Base-by-base conservation (phyloP, 116 monocot genomes). In the Phalaenopsis hybrid region DNA sequence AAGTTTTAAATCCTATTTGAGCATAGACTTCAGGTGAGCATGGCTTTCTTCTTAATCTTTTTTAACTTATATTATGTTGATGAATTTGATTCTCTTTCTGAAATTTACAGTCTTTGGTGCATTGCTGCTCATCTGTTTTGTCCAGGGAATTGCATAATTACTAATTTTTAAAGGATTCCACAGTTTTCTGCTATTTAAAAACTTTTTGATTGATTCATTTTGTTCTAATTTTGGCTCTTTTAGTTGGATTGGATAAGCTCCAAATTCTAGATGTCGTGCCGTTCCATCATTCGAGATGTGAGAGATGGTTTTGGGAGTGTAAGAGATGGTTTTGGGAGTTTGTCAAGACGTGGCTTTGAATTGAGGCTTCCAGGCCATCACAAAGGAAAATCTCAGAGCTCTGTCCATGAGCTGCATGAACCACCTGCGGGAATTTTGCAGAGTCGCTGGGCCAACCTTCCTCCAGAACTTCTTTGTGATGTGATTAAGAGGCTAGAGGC, bases 391-490 rank as follows among this genome's bases (percentile, higher is more conserved):
- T 95, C 89, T 37, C 95, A 91, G 78, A 80, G 89, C 37, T 88
- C 85, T 80, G 91, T 95, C 31, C 85, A 92, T 67, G 92, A 92
- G 74, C 58, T 95, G 75, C 85, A 83, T 25, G 91, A 91, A 52
- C 82, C 85, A 2, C 33, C 25, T n/a, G 25, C 82, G 15, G 83
- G 88, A 6, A 41, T 86, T 23, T 89, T 89, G 80, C 75, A 85
- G 17, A 86, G 92, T 63, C 55, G 81, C 28, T 95, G 95, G 95
- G 88, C 92, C 23, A 91, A 76, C 78, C 85, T 95, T 52, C 95
- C 95, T 81, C 95, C 95, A n/a, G 95, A 95, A 74, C 86, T 95
- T 21, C 91, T 95, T 5, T 86, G 88, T 43, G 95, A 95, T 81
- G 91, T 95, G 79, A 89, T 95, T 44, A 91, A 85, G 52, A 89